A percentile compares a stretch with the other conserved stretches of the same genome.
Conservation (phyloP, 2,329 filamentous ascomycete genomes). For the Leptosphaerulina australis region DNA sequence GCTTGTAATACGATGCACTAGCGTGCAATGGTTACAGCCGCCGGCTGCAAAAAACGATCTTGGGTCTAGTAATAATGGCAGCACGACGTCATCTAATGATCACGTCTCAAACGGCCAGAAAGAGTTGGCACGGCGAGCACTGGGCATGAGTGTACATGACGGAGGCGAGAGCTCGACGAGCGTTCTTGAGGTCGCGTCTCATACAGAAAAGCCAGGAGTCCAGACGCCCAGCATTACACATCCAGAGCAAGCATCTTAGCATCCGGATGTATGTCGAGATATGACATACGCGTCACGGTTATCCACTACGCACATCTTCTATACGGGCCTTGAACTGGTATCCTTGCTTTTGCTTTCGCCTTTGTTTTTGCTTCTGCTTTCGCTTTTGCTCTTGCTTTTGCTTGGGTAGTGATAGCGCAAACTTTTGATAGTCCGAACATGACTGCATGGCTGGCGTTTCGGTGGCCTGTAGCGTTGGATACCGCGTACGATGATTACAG, state of each 20-base stretch:
- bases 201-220: conserved; percentile 51
- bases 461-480: neutral
- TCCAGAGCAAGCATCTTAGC: conserved; percentile 19
- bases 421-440: neutral
- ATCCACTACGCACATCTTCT: neutral
- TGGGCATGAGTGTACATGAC: conserved; percentile 48
- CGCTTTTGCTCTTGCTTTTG: neutral
- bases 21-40: conserved; percentile 69
- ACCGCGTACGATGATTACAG: neutral
- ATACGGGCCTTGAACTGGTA: neutral
- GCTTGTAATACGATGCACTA: conserved; percentile 75
- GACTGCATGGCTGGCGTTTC: conserved; percentile 18
- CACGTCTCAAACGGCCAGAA: conserved; percentile 40
- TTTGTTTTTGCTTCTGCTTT: neutral
- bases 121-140: conserved; percentile 45
- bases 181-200: conserved; percentile 48
- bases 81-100: conserved; percentile 33
- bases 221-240: conserved; percentile 46
- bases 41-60: conserved; percentile 30
- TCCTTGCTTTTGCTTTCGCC: neutral
- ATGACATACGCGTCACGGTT: neutral
- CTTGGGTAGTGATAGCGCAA: neutral
- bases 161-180: conserved; percentile 48
- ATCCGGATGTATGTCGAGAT: conserved; percentile 1
- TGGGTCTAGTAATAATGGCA: conserved; percentile 17